These are phyloP conservation scores for Lactarius sp. DNA, from an alignment of 768 basidiomycete species.

Conservation along the genomic window DNA sequence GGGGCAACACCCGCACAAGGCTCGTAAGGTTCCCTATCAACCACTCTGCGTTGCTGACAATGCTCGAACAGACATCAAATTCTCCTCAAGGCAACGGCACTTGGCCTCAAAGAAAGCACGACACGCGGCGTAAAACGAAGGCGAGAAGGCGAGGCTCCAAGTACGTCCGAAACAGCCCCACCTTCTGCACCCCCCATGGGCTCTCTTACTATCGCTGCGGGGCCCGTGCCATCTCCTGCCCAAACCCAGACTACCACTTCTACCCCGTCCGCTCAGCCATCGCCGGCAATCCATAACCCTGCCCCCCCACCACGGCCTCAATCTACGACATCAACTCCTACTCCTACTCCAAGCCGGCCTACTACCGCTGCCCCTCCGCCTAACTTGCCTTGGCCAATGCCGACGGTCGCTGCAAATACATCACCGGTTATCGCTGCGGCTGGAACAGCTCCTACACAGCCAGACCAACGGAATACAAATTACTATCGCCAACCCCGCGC, in stretches of 20 bases:
- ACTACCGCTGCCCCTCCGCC: conserved; percentile 16
- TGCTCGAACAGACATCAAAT: conserved; percentile 63
- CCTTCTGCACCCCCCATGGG: conserved; percentile 14
- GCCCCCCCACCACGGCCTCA: conserved; percentile 13
- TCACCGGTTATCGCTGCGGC: conserved; percentile 23
- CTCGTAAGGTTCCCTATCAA: conserved; percentile 30
- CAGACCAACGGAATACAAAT: conserved; percentile 15
- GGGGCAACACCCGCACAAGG: conserved; percentile 73
- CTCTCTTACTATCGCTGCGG: conserved; percentile 15
- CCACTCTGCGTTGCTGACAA: background rate
- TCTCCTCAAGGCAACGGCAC: conserved; percentile 70
- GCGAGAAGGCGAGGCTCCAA: conserved; percentile 34
- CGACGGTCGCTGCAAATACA: conserved; percentile 25
- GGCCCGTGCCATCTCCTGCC: conserved; percentile 20
- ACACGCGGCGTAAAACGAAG: conserved; percentile 58
- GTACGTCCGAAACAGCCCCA: conserved; percentile 9
- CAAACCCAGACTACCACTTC: conserved; percentile 22
- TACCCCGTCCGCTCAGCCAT: conserved; percentile 23
- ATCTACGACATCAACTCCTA: conserved; percentile 19
- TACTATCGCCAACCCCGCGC: conserved; percentile 21
- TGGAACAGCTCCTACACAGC: background rate
- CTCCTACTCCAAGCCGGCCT: conserved; percentile 16
- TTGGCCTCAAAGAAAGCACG: conserved; percentile 75
- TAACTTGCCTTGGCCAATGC: conserved; percentile 27
- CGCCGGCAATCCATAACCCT: conserved; percentile 23